Evolutionary conservation across 2,329 filamentous ascomycete genomes (phyloP).

Genomic region (Macrophomina phaseolina): DNA sequence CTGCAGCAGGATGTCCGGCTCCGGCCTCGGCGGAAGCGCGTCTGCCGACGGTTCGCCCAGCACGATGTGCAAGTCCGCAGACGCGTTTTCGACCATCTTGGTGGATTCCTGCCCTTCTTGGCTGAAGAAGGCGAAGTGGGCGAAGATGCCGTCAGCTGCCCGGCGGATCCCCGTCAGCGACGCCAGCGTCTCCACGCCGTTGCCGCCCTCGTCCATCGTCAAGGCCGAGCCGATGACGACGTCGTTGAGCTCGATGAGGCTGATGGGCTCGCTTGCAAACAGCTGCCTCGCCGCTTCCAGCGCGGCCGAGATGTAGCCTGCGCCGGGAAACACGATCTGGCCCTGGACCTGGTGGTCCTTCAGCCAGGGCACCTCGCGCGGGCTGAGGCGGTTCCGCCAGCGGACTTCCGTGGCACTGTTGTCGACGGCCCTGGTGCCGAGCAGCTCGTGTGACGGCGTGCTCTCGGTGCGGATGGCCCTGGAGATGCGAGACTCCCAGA

Average conservation of each 20-base stretch:
- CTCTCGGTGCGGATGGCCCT: constrained; percentile 28
- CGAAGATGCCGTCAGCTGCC: no score
- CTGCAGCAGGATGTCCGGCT: no score
- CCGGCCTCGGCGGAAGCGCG: no score
- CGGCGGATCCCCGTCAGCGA: no score
- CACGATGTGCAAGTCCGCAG: no score
- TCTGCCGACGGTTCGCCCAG: no score
- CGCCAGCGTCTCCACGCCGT: no score
- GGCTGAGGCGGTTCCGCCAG: constrained; percentile 32
- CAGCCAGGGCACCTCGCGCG: constrained; percentile 32
- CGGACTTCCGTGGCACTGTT: constrained; percentile 34
- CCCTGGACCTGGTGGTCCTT: constrained; percentile 33
- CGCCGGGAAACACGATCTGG: constrained; percentile 51
- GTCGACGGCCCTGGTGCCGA: constrained; percentile 32
- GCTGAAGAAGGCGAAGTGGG: no score
- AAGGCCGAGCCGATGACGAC: neutral
- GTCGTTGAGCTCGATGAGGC: constrained; percentile 30
- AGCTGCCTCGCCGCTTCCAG: constrained; percentile 40
- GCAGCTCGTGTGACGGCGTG: constrained; percentile 32
- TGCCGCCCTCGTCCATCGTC: no score
- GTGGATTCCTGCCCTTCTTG: no score
- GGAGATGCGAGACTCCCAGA: constrained; percentile 27
- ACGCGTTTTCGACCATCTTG: no score
- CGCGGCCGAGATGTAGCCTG: constrained; percentile 52
- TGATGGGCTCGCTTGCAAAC: constrained; percentile 23